Base-by-base conservation (phyloP, 192 early-diverging fungal species). In the Podila minutissima region DNA sequence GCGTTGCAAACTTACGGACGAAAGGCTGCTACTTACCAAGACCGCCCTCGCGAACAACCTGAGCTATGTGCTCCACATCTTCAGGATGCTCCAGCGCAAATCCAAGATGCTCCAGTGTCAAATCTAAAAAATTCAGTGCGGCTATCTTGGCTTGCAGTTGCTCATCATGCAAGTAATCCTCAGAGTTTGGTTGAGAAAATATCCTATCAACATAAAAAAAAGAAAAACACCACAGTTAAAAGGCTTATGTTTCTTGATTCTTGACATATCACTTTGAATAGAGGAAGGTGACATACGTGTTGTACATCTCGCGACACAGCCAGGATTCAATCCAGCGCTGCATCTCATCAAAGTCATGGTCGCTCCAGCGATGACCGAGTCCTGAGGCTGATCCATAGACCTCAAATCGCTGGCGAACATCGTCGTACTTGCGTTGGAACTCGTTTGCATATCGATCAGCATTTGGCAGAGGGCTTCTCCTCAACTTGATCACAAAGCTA, bases 81-180 rank as follows among this genome's bases (percentile, higher is more conserved):
- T 75, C 67, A 11, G 61, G 71, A 63, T 84, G 69, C 6, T 78
- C 73, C 28, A 86, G 61, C 0, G 77, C 71, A 20, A 94, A 84
- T 1, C 91, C 91, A 57, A 94, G 59, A 64, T 94, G 89, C 2
- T 83, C 85, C 12, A 92, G 75, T 13, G 82, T 74, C 49, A 94
- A 64, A 22, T 89, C 91, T 10, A 91, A 82, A 38, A 91, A 62
- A 57, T 91, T 92, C 10, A 94, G 72, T 20, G 92, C 92, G 3
- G 89, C 91, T 32, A 92, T 89, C 35, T 89, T 88, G 65, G 90
- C 89, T 24, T 88, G 89, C 28, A 92, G 72, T 55, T 85, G 86
- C 62, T 91, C 89, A 63, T 94, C 92, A 19, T 85, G 88, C 63
- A 81, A 63, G 2, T 83, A 78, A 48, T 92, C 92, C 70, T 91